Evolutionary conservation across 2,329 filamentous ascomycete genomes (phyloP), one percentile per base, ranked within the genome.

Genomic region (Hymenotorrendiella dingleyae): DNA sequence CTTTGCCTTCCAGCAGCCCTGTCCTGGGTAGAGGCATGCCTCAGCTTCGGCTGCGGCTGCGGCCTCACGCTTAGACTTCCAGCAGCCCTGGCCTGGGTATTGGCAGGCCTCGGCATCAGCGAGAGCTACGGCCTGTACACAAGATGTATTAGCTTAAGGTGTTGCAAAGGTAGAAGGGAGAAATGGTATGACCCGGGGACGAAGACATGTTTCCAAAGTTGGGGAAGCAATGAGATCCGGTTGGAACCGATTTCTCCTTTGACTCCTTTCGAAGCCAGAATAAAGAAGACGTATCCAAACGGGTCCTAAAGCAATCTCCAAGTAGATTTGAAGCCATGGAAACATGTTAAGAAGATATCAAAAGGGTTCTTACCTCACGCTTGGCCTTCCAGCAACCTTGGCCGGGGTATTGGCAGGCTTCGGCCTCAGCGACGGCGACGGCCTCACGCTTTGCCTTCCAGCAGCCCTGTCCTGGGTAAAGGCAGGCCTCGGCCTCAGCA

Each of bases 361-460:
- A 17, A 33, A 5, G 14, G 17, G 19, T 19, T 39, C 22, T 26
- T 7, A 29, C 38, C 16, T 40, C 42, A n/a, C 43, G 54, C 52
- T 58, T 60, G 33, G 40, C 42, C 42, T 59, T 58, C 34, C 34
- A 39, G 44, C 57, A 59, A 19, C 27, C 21, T 27, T 43, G 35
- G n/a, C 35, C 34, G 12, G 9, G 20, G n/a, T 11, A 19, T 6
- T 20, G 6, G 12, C 32, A 40, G n/a, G 37, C 37, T n/a, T 43
- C 45, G 21, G 56, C 46, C 32, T 47, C 49, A 16, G 49, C 46
- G 12, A 59, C 36, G 6, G 56, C 54, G 6, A 53, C 53, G 33
- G 58, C 53, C 8, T 41, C 50, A 45, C 58, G 56, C 54, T 57
- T 61, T 35, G 46, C 46, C 39, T 61, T 58, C 24, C 45, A 45